These are phyloP conservation scores for Fusarium sp. DNA, from an alignment of 2,329 filamentous ascomycete genomes.

Conservation along the genomic window DNA sequence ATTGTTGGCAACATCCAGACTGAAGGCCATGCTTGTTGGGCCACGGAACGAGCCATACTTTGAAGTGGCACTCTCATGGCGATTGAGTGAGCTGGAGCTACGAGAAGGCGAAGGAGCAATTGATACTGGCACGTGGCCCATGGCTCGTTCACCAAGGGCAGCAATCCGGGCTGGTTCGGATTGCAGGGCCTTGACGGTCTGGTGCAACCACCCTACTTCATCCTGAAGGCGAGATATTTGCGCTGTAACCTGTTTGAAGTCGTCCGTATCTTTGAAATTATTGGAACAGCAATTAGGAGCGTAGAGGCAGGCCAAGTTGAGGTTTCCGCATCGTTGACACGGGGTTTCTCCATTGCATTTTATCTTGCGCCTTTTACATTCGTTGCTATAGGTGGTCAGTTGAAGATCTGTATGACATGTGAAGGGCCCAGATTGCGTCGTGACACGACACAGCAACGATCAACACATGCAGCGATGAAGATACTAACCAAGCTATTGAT, in stretches of 20 bases:
- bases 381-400: conserved; percentile 62
- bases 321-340: conserved; percentile 75
- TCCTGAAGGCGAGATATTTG: conserved; percentile 82
- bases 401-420: not conserved
- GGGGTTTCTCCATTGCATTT: conserved; percentile 78
- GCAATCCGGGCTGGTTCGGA: conserved; percentile 60
- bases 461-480: not conserved
- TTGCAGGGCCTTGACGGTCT: conserved; percentile 75
- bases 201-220: conserved; percentile 82
- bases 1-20: conserved; percentile 85
- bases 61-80: conserved; percentile 60
- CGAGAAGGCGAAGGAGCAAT: conserved; percentile 58
- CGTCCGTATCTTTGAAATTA: conserved; percentile 91
- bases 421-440: not conserved
- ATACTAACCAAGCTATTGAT: conserved; percentile 68
- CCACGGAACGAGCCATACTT: conserved; percentile 79
- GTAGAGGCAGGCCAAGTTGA: conserved; percentile 74
- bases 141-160: conserved; percentile 56
- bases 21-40: conserved; percentile 86
- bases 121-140: conserved; percentile 48
- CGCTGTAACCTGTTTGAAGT: conserved; percentile 83
- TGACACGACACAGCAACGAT: not conserved
- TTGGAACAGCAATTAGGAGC: conserved; percentile 75
- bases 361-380: conserved; percentile 80
- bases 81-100: conserved; percentile 52